Base-by-base conservation (phyloP, 805 yeast species). In the Nakazawaea wyomingensis region DNA sequence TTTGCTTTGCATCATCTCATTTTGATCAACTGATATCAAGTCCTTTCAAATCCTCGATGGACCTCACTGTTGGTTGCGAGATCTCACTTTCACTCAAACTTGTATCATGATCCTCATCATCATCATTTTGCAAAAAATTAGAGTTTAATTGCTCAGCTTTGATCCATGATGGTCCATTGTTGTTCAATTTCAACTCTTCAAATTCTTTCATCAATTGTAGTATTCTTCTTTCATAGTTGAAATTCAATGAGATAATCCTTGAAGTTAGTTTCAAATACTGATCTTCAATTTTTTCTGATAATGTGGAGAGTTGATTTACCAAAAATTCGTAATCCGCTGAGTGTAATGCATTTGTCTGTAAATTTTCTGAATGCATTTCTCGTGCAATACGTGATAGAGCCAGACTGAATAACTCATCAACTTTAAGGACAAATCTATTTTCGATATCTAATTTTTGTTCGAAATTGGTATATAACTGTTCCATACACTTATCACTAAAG, bases 61-160 rank as follows among this genome's bases (percentile, higher is more conserved):
- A 28, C 28, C 17, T 37, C 26, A 37, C 40, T 10, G 33, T 37
- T 3, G 40, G 40, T 14, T 18, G 40, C 9, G 13, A 13, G 19
- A 37, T 37, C 10, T 37, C 40, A 9, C 29, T 28, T 7, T 37
- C 33, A 18, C n/a, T 20, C 22, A 36, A 26, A 17, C 22, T 10
- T 7, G 18, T 14, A 19, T 28, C 40, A 22, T 27, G 40, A 10
- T 19, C 13, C 8, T 18, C 26, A 8, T 11, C 27, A 24, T n/a
- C n/a, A n/a, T n/a, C n/a, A n/a, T n/a, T n/a, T n/a, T n/a, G n/a
- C n/a, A n/a, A n/a, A n/a, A 24, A 24, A 24, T 11, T 24, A 24
- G 10, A 18, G 26, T 24, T 35, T 8, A n/a, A 13, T 16, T 24
- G 22, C n/a, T 35, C 31, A 35, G 26, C 10, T 35, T 8, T 14